Evolutionary conservation across 1,284 basidiomycete species (phyloP).

Genomic region (Malassezia psittaci): DNA sequence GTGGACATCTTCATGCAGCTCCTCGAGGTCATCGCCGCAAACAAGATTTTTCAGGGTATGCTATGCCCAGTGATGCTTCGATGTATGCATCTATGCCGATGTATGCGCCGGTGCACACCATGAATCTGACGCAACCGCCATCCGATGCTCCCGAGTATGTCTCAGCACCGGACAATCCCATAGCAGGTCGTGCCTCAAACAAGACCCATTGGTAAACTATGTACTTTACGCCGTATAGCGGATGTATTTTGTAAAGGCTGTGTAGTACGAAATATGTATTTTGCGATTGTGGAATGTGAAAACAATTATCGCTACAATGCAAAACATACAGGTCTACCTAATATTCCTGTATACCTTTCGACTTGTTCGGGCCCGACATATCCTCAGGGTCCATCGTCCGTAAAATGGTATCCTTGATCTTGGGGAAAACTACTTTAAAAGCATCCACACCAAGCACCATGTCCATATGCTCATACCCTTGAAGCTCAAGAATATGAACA

Average conservation of each 20-base stretch:
- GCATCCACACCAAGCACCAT: slow-evolving; percentile 43
- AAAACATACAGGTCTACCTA: too few relatives aligned
- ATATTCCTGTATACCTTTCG: background rate
- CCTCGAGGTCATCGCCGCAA: background rate
- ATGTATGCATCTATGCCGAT: background rate
- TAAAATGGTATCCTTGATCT: slow-evolving; percentile 42
- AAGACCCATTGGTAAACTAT: background rate
- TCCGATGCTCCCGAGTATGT: background rate
- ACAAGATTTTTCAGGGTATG: background rate
- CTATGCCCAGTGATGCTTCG: background rate
- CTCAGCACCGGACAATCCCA: background rate
- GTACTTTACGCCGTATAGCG: slow-evolving; percentile 1
- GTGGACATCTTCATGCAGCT: background rate
- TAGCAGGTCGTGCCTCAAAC: background rate
- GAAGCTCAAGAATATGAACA: slow-evolving; percentile 43
- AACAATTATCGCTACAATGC: too few relatives aligned
- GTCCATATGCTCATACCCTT: slow-evolving; percentile 45
- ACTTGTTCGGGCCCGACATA: slow-evolving; percentile 4
- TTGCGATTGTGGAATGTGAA: background rate
- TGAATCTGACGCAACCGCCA: background rate
- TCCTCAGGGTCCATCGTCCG: slow-evolving; percentile 33
- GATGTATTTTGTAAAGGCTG: background rate
- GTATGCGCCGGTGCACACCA: background rate
- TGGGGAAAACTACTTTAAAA: slow-evolving; percentile 38
- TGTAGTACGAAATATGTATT: background rate